Base-by-base conservation (phyloP, 768 basidiomycete species). In the Rhodotorula diobovata region DNA sequence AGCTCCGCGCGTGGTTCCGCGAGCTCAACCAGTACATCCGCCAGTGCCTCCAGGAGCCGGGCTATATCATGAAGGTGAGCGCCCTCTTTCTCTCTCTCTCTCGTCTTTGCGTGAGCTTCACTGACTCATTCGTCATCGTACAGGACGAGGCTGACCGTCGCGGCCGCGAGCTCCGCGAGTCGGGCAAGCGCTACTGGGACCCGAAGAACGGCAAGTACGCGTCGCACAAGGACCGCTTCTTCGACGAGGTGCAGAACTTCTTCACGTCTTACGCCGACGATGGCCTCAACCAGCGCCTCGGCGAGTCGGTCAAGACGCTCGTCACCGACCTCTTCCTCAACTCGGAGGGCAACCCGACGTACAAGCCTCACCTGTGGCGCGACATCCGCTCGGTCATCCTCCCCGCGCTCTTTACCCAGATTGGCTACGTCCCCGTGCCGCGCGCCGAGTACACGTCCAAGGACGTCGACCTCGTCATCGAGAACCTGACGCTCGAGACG, bases 381-480 rank as follows among this genome's bases (percentile, higher is more conserved):
- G 94, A 98, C 79, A 86, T 97, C 56, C 84, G 93, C 48, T 84
- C 84, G 48, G 88, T 91, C 65, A 90, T 97, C 67, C 76, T 95
- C 0, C 94, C 95, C 14, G 82, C 85, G 12, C 80, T 95, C 48
- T 86, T 93, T 76, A 84, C 89, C 48, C 84, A 89, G 82, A 87
- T 93, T 73, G 84, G 63, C 18, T 64, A 91, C 76, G 79, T 94
- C 65, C 93, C 93, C 14, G 94, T 98, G 74, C 95, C 95, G 0
- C 88, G 93, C 81, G 89, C 89, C 51, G 93, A 97, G 65, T 98
- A 96, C 82, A 89, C 89, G 46, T 92, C 95, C 80, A 88, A 91
- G 62, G 78, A 84, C 12, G 81, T 94, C 70, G 94, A 96, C 76
- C 85, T 96, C 55, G 90, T 95, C 68, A 87, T 97, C 72, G 95